Evolutionary conservation across 1,139 yeast species (phyloP).

Genomic region (Nadsonia commutata): DNA sequence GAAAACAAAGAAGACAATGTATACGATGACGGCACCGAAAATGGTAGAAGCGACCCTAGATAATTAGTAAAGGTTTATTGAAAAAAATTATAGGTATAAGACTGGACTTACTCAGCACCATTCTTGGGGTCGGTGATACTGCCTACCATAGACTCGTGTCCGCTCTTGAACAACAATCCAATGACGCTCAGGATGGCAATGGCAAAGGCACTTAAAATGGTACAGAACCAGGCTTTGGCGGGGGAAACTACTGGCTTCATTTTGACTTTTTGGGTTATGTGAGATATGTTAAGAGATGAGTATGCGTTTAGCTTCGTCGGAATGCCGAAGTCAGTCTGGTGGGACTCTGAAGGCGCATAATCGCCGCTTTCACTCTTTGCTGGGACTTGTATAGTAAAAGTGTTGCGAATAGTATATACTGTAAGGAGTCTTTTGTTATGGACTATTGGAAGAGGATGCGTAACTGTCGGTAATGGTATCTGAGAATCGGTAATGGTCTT

Average conservation of each 20-base stretch:
- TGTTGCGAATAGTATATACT: no score
- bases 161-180: slow-evolving; percentile 64
- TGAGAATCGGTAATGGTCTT: no score
- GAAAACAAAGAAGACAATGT: slow-evolving; percentile 62
- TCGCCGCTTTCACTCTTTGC: no score
- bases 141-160: slow-evolving; percentile 88
- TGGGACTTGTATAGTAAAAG: no score
- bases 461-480: no score
- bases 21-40: slow-evolving; percentile 78
- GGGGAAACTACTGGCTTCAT: slow-evolving; percentile 23
- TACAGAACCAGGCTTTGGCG: slow-evolving; percentile 89
- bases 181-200: slow-evolving; percentile 72
- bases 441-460: no score
- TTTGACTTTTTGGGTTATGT: not conserved
- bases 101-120: slow-evolving; percentile 69
- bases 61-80: not conserved
- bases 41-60: slow-evolving; percentile 70
- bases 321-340: no score
- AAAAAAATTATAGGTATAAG: not conserved
- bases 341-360: no score
- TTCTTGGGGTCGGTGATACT: slow-evolving; percentile 81
- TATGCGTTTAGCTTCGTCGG: no score
- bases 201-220: slow-evolving; percentile 82
- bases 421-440: no score
- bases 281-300: no score